Percentiles rank a stretch among this genome's conserved stretches.
Evolutionary conservation across 2,329 filamentous ascomycete genomes (phyloP).

Genomic region (Fusarium odoratissimum): DNA sequence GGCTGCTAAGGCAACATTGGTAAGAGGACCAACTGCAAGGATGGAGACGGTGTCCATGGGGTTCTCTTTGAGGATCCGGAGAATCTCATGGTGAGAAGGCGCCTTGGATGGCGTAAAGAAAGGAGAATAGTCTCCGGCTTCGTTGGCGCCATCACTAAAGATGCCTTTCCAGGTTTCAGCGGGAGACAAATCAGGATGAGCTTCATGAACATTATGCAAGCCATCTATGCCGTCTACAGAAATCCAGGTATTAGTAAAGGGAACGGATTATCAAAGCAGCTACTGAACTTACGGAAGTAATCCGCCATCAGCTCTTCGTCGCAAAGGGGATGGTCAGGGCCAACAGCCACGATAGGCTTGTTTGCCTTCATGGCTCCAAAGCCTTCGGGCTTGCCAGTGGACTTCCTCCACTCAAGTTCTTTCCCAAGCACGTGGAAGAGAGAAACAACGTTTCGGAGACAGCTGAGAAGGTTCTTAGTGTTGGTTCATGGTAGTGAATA

Average conservation of each 20-base stretch:
- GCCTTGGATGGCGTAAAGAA: conserved; percentile 81
- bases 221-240: conserved; percentile 78
- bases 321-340: conserved; percentile 85
- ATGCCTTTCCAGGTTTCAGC: conserved; percentile 79
- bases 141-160: conserved; percentile 60
- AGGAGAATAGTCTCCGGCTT: conserved; percentile 60
- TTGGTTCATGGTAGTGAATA: not conserved
- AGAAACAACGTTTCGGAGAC: conserved; percentile 87
- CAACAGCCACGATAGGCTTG: conserved; percentile 88
- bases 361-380: conserved; percentile 77
- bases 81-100: conserved; percentile 85
- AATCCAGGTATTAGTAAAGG: conserved; percentile 12
- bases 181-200: conserved; percentile 80
- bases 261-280: not conserved
- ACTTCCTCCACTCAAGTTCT: conserved; percentile 84
- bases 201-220: conserved; percentile 78
- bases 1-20: conserved; percentile 91
- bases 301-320: conserved; percentile 84
- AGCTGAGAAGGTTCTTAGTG: conserved; percentile 61
- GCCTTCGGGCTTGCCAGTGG: conserved; percentile 73
- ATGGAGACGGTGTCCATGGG: conserved; percentile 89
- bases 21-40: conserved; percentile 88
- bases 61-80: conserved; percentile 85
- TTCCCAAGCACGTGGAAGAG: conserved; percentile 93
- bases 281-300: conserved; percentile 80